Evolutionary conservation across 1,284 basidiomycete genomes (phyloP).

Genomic region (Paramarasmius palmivorus): DNA sequence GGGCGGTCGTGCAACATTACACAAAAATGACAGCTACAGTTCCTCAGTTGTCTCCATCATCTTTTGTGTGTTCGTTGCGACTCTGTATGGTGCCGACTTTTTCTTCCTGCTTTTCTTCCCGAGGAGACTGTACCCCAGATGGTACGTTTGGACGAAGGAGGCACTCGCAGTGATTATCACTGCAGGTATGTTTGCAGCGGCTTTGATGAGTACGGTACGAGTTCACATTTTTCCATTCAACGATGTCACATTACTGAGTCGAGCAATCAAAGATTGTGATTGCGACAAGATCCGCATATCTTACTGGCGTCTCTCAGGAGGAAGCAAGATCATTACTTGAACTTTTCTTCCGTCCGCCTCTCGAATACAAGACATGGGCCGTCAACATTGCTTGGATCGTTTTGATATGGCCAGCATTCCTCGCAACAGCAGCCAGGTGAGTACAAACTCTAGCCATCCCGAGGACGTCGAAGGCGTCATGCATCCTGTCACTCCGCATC

Average conservation of each 20-base stretch:
- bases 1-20: slow-evolving; percentile 19
- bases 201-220: slow-evolving; percentile 32
- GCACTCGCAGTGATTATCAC: slow-evolving; percentile 25
- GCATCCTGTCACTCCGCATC: not conserved
- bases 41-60: slow-evolving; percentile 30
- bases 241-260: no score
- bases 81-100: slow-evolving; percentile 33
- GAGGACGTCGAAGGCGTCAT: not conserved
- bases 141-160: slow-evolving; percentile 27
- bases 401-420: slow-evolving; percentile 29
- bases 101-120: slow-evolving; percentile 37
- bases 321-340: slow-evolving; percentile 17
- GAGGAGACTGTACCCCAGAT: slow-evolving; percentile 26
- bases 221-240: no score
- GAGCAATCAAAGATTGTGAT: no score
- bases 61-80: slow-evolving; percentile 33
- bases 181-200: slow-evolving; percentile 25
- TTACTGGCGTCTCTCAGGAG: slow-evolving; percentile 24
- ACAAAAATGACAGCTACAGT: slow-evolving; percentile 30
- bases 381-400: slow-evolving; percentile 32
- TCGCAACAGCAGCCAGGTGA: slow-evolving; percentile 24
- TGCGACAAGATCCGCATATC: slow-evolving; percentile 20
- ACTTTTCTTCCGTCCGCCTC: slow-evolving; percentile 26
- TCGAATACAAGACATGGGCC: slow-evolving; percentile 27
- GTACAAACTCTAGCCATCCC: not conserved